phyloP scores from a whole-genome alignment of 139 green algal genomes.

The Asterochloris erici region DNA sequence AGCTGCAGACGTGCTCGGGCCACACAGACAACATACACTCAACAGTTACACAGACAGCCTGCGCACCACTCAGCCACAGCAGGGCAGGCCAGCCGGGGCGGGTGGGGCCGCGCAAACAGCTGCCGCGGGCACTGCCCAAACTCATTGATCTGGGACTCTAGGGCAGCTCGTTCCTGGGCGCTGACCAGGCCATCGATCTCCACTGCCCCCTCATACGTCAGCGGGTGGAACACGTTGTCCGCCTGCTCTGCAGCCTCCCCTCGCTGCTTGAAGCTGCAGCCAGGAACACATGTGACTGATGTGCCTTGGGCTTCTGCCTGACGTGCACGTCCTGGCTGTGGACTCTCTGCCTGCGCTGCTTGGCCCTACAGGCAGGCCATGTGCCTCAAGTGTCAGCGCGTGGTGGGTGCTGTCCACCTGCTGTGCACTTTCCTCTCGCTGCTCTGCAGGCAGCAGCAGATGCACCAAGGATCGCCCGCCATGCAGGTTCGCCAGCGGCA shows the following conservation, averaged over 20 bases:
- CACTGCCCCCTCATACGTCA: constrained; percentile 64
- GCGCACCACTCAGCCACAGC: not conserved
- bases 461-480: too few species aligned
- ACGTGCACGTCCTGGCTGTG: too few species aligned
- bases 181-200: constrained; percentile 14
- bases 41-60: not conserved
- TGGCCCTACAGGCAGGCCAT: too few species aligned
- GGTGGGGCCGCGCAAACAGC: constrained; percentile 73
- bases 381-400: too few species aligned
- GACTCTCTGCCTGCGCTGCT: too few species aligned
- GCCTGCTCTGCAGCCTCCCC: constrained; percentile 40
- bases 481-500: too few species aligned
- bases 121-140: constrained; percentile 73
- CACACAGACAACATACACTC: not conserved
- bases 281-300: constrained; percentile 17
- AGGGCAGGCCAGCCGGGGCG: constrained; percentile 39
- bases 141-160: constrained; percentile 74
- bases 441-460: too few species aligned
- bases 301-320: too few species aligned
- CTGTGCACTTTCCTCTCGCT: too few species aligned
- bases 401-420: too few species aligned
- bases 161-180: constrained; percentile 34
- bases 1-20: too few species aligned
- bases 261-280: constrained; percentile 45
- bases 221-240: constrained; percentile 75